Base-by-base conservation (phyloP, 768 basidiomycete species). In the Symmetrospora coprosmae region DNA sequence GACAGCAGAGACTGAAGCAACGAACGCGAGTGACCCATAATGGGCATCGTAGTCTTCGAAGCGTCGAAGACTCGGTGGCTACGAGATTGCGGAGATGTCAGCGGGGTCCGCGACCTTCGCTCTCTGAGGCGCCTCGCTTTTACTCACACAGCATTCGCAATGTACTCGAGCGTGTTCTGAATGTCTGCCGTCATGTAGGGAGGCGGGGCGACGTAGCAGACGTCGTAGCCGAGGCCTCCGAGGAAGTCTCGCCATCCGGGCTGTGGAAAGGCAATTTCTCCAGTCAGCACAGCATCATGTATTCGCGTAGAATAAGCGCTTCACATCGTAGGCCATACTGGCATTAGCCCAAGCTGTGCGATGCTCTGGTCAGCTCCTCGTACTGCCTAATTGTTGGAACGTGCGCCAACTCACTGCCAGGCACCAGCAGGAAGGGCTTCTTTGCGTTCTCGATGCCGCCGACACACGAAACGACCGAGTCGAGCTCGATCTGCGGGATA, bases 321-420 rank as follows among this genome's bases (percentile, higher is more conserved):
- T 11, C 37, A 39, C 11, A 39, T 11, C 13, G n/a, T 11, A n/a
- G 13, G 37, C 37, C 37, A 11, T 39, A 11, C 37, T 46, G 7
- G 43, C 43, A 46, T 46, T 46, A 13, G 43, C 43, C 43, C 43
- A 46, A 8, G 43, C 21, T 46, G n/a, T n/a, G n/a, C n/a, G n/a
- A n/a, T n/a, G n/a, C n/a, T n/a, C n/a, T n/a, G n/a, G n/a, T n/a
- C n/a, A n/a, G n/a, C n/a, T n/a, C n/a, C n/a, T n/a, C n/a, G n/a
- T n/a, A n/a, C n/a, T n/a, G n/a, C n/a, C n/a, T n/a, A n/a, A n/a
- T n/a, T n/a, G n/a, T n/a, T n/a, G n/a, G n/a, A n/a, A n/a, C n/a
- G n/a, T n/a, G n/a, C n/a, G n/a, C n/a, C n/a, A 33, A 58, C 55
- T 43, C 31, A 58, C 55, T 58, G n/a, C 55, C 55, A 16, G 55